A percentile compares a stretch with the other conserved stretches of the same genome.
phyloP scores from a whole-genome alignment of 768 basidiomycete genomes.

The Naematelia aurantialba region DNA sequence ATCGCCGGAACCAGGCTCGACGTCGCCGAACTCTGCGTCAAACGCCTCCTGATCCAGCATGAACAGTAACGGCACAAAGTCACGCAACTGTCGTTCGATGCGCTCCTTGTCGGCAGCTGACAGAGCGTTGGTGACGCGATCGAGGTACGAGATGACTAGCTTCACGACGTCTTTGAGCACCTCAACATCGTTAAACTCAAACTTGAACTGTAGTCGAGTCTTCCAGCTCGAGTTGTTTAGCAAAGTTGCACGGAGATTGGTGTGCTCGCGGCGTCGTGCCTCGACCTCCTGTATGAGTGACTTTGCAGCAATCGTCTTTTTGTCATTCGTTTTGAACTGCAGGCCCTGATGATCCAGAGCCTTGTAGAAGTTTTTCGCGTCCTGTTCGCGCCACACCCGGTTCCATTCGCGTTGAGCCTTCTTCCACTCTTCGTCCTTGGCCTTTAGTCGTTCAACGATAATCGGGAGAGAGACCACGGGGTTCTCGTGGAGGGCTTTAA shows the following conservation, averaged over 20 bases:
- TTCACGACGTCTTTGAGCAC: conserved; percentile 85
- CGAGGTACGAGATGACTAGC: conserved; percentile 84
- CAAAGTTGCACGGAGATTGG: conserved; percentile 43
- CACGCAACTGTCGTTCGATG: conserved; percentile 78
- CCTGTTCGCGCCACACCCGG: conserved; percentile 89
- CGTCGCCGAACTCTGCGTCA: conserved; percentile 51
- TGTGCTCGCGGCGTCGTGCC: conserved; percentile 48
- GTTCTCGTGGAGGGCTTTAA: conserved; percentile 75
- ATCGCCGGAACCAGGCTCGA: conserved; percentile 52
- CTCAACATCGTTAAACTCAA: conserved; percentile 69
- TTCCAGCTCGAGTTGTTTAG: conserved; percentile 52
- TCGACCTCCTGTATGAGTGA: conserved; percentile 49
- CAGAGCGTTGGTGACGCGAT: conserved; percentile 67
- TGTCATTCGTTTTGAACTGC: conserved; percentile 91
- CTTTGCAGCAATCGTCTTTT: conserved; percentile 55
- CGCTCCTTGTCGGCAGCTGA: conserved; percentile 70
- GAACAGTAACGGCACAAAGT: conserved; percentile 78
- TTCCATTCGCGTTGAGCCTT: conserved; percentile 91
- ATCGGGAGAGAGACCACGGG: conserved; percentile 88
- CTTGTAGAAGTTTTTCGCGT: conserved; percentile 97
- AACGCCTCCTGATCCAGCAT: conserved; percentile 54
- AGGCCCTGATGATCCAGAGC: conserved; percentile 93
- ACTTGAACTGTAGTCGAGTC: conserved; percentile 71
- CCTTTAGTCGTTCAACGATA: conserved; percentile 78
- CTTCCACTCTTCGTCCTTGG: conserved; percentile 97